Evolutionary conservation across 805 yeast species (phyloP), one percentile per base, ranked within the genome.

Genomic region (Ogataea minuta): DNA sequence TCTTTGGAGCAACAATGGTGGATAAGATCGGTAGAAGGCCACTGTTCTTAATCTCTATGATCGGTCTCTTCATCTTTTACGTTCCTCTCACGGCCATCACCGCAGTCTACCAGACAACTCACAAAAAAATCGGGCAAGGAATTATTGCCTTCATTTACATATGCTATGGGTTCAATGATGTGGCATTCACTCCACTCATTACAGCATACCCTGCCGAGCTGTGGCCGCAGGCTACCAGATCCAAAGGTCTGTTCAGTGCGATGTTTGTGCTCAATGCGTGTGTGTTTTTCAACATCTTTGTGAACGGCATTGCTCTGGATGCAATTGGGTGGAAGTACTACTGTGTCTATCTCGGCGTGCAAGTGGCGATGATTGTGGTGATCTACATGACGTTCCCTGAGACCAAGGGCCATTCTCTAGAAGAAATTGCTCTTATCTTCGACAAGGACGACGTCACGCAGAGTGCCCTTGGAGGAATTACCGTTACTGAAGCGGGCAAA

Each of bases 391-490:
- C 70, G 59, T 83, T 79, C 59, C 90, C 90, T 23, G 90, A 83
- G 64, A 81, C 89, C 24, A 77, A 81, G 16, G 87, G 87, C 33
- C 72, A 86, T 56, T 69, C 82, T 16, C 71, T 83, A 60, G 89
- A 82, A 62, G 87, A 81, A 55, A 74, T 82, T 57, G 89, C 43
- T 12, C 31, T 39, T 12, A 34, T 39, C 23, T 39, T 39, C 13
- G 43, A 39, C 12, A 39, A 39, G 31, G 43, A 39, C 21, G 43
- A 39, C 19, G 23, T 27, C 23, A 39, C 43, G 3, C 38, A 39
- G 24, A 34, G 24, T 13, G 32, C 35, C 6, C 15, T 39, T 3
- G 39, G 29, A 8, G 27, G 28, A 5, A 31, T 39, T 16, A 23
- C 23, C 19, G 43, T 39, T 12, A 19, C 30, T 28, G 34, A 39